Percentiles rank a stretch among this genome's conserved stretches.
phyloP scores from a whole-genome alignment of 2,329 filamentous ascomycete species.

The Blastomyces gilchristii region DNA sequence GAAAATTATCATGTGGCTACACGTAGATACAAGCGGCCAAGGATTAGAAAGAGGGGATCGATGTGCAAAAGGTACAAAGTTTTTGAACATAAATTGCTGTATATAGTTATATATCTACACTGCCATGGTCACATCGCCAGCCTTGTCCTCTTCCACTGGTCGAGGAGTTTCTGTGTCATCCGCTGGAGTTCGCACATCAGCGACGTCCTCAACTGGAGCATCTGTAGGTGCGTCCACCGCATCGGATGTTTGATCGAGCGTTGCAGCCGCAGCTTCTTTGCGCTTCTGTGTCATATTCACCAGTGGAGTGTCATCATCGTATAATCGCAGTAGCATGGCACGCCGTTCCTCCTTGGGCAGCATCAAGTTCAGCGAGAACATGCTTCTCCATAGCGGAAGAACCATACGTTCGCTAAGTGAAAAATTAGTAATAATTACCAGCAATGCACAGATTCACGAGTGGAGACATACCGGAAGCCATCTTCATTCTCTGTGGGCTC shows the following conservation, averaged over 20 bases:
- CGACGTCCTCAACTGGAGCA: neutral
- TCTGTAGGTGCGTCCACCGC: neutral
- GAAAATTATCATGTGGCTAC: neutral
- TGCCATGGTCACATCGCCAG: neutral
- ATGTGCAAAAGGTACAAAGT: neutral
- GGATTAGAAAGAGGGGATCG: neutral
- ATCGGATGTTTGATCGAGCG: slow-evolving; percentile 3
- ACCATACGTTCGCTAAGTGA: slow-evolving; percentile 61
- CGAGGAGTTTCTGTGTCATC: slow-evolving; percentile 4
- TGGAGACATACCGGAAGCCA: slow-evolving; percentile 41
- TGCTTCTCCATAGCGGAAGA: slow-evolving; percentile 85
- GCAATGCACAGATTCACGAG: slow-evolving; percentile 1
- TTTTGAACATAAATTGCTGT: neutral
- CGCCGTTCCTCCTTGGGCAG: slow-evolving; percentile 91
- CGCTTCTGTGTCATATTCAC: slow-evolving; percentile 48
- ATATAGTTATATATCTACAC: neutral
- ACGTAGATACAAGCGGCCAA: neutral
- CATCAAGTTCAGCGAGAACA: slow-evolving; percentile 91
- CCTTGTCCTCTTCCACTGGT: neutral
- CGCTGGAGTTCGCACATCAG: slow-evolving; percentile 5
- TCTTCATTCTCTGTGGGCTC: slow-evolving; percentile 59
- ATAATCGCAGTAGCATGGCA: slow-evolving; percentile 84
- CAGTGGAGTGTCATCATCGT: slow-evolving; percentile 76
- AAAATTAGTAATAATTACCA: slow-evolving; percentile 15
- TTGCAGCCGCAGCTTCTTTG: slow-evolving; percentile 14